Conservation (phyloP, 106 monocot genomes). For the Dendrobium nobile region DNA sequence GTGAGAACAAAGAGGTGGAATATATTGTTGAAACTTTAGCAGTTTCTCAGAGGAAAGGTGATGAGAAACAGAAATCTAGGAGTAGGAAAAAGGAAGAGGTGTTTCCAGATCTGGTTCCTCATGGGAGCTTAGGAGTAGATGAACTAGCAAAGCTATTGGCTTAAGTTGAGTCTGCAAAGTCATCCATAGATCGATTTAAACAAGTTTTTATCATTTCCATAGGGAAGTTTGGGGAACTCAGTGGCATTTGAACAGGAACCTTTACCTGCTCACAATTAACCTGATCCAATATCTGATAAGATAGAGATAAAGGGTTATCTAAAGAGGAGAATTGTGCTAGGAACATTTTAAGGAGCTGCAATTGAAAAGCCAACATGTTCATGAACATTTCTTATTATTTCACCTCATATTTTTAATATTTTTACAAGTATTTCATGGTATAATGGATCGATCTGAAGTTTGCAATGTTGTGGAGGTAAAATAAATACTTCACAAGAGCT, state of each 20-base stretch:
- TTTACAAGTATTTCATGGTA: background rate
- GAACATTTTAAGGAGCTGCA: no score
- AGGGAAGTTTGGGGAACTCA: background rate
- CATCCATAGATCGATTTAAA: background rate
- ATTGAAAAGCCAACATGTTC: background rate
- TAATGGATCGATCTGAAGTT: background rate
- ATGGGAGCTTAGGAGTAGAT: conserved; percentile 75
- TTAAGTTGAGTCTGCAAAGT: conserved; percentile 11
- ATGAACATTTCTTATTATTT: background rate
- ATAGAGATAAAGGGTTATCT: background rate
- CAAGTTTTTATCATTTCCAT: background rate
- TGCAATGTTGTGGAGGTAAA: no score
- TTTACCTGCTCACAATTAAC: background rate
- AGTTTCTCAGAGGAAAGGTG: conserved; percentile 5
- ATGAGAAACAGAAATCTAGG: conserved; percentile 17
- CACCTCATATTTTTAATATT: background rate
- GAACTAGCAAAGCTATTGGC: conserved; percentile 83
- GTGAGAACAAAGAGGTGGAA: conserved; percentile 11
- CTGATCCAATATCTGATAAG: background rate
- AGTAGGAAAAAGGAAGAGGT: conserved; percentile 22
- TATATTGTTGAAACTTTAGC: conserved; percentile 19
- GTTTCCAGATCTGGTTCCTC: conserved; percentile 38
- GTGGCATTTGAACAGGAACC: background rate
- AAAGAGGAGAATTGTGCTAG: background rate
- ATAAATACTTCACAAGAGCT: no score